phyloP scores from a whole-genome alignment of 208 protist species.

The Leishmania arabica region DNA sequence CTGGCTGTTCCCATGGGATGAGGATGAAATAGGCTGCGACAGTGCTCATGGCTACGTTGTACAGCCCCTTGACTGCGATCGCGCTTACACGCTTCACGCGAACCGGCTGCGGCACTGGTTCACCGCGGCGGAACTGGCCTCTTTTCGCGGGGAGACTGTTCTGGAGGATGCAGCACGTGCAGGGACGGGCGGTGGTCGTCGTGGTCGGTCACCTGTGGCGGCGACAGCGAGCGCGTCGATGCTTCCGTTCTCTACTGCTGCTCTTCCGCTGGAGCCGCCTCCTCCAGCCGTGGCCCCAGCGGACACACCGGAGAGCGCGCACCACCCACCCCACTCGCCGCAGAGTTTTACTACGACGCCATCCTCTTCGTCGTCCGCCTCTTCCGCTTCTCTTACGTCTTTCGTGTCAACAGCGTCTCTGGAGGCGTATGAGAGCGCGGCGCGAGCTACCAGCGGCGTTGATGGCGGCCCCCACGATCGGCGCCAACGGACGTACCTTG shows the following conservation, averaged over 20 bases:
- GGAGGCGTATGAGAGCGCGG: constrained; percentile 13
- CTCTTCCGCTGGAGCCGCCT: background rate
- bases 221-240: background rate
- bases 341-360: background rate
- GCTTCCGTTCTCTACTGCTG: background rate
- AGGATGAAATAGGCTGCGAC: background rate
- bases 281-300: background rate
- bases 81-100: constrained; percentile 17
- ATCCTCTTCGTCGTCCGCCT: background rate
- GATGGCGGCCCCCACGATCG: background rate
- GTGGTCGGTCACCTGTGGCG: background rate
- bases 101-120: constrained; percentile 8
- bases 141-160: constrained; percentile 10
- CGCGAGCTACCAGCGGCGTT: background rate
- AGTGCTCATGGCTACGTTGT: constrained; percentile 3
- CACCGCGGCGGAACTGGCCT: constrained; percentile 8
- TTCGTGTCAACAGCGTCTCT: constrained; percentile 18
- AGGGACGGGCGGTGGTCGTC: background rate
- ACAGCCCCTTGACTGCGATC: constrained; percentile 29
- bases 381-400: constrained; percentile 15
- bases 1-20: background rate
- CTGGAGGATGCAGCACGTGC: background rate
- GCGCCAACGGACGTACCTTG: background rate
- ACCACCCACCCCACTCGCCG: background rate
- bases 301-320: background rate